Base-by-base conservation (phyloP, 306 rosid species). In the Sechiopsis laciniata region DNA sequence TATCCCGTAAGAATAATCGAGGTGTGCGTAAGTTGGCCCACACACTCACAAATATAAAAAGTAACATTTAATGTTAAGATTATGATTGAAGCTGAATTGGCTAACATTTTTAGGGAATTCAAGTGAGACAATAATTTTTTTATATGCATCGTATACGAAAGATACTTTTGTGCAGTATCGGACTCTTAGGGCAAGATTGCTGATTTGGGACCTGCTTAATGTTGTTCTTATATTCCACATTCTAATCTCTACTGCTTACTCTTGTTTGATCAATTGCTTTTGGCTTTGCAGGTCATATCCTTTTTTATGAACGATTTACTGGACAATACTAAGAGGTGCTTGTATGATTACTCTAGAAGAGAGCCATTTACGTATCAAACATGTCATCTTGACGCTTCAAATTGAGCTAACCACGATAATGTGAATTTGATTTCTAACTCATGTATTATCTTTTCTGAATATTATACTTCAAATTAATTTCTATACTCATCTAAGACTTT, bases 261-360 rank as follows among this genome's bases (percentile, higher is more conserved):
- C 5, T 22, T 67, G 55, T 67, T 40, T 46, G 9, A 52, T 53
- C 61, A 37, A 21, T 48, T 48, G n/a, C 55, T 46, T 68, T 78
- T 63, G 55, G 63, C 68, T 67, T 55, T 65, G 17, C 58, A 29
- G 12, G 58, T 63, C 37, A 53, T 76, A 26, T 68, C 73, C 73
- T 32, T 68, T 68, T 68, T 20, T 14, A 48, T 24, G 56, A 37
- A 19, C 40, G 7, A 12, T 45, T 67, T 21, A 45, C 37, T 48
- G 73, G 73, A 68, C 5, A 21, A 48, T 21, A 46, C 26, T 67
- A 45, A 55, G 73, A 68, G 73, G 73, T 48, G 57, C 72, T 46
- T 46, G 56, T 68, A 68, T 67, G 20, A 11, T 20, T 24, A 46
- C 21, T 67, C 17, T 67, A 68, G 56, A 68, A 68, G 73, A 45